These are phyloP conservation scores for Phytophthora hibernalis DNA, from an alignment of 352 stramenopile genomes.

Conservation along the genomic window DNA sequence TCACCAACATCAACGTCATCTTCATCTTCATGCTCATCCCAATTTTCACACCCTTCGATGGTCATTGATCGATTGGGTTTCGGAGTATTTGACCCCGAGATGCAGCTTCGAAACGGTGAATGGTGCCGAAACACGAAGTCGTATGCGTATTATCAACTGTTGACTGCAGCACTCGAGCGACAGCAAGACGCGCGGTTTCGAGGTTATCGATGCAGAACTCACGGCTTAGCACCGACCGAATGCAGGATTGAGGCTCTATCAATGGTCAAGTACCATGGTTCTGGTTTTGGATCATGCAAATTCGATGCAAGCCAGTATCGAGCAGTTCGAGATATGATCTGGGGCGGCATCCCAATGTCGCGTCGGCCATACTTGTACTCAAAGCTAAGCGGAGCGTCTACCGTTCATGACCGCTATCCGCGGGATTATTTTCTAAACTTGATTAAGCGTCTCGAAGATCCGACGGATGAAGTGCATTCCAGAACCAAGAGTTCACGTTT, in stretches of 20 bases:
- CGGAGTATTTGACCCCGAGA: slow-evolving; percentile 47
- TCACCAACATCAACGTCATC: slow-evolving; percentile 33
- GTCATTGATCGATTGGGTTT: slow-evolving; percentile 64
- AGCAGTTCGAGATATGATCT: slow-evolving; percentile 44
- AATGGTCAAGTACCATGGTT: neutral
- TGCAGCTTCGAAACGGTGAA: slow-evolving; percentile 33
- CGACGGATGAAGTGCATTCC: slow-evolving; percentile 26
- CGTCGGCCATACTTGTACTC: slow-evolving; percentile 55
- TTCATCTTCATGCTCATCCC: slow-evolving; percentile 24
- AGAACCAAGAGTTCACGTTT: slow-evolving; percentile 34
- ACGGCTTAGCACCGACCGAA: neutral
- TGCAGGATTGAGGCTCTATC: neutral
- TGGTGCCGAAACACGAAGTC: slow-evolving; percentile 31
- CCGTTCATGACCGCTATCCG: slow-evolving; percentile 24
- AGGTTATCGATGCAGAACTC: slow-evolving; percentile 17
- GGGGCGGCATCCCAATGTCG: slow-evolving; percentile 56
- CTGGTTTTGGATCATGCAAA: neutral
- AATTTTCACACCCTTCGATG: slow-evolving; percentile 12
- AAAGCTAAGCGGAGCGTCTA: slow-evolving; percentile 49
- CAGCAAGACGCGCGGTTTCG: slow-evolving; percentile 53
- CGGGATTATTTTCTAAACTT: slow-evolving; percentile 49
- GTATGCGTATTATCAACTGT: slow-evolving; percentile 60
- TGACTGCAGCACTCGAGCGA: slow-evolving; percentile 45
- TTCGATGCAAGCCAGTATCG: slow-evolving; percentile 12
- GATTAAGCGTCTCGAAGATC: slow-evolving; percentile 28